phyloP scores from a whole-genome alignment of 1,139 yeast genomes.

The Sugiyamaella paludigena region DNA sequence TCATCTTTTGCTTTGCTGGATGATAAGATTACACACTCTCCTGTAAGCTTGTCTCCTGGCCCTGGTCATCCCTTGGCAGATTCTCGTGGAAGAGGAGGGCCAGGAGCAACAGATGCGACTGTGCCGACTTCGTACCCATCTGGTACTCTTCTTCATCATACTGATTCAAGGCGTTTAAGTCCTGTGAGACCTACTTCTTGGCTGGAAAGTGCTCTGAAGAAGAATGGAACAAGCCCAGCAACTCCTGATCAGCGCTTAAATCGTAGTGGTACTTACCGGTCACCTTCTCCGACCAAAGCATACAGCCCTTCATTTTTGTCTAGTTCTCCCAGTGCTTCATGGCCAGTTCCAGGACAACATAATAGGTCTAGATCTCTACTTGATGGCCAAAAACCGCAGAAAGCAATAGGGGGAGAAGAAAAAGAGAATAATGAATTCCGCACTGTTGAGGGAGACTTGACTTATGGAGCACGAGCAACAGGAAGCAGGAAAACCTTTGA shows the following conservation, averaged over 20 bases:
- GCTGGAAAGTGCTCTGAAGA: conserved; percentile 34
- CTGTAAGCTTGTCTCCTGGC: conserved; percentile 6
- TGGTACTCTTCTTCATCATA: neutral
- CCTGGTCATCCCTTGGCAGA: conserved; percentile 14
- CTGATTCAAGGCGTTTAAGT: conserved; percentile 30
- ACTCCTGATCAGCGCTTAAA: conserved; percentile 20
- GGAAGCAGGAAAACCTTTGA: too few relatives aligned
- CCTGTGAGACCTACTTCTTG: conserved; percentile 33
- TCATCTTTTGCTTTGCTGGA: too few relatives aligned
- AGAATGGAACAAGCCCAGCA: conserved; percentile 22
- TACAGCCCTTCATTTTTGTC: conserved; percentile 1
- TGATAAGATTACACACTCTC: neutral
- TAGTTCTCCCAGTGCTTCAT: conserved; percentile 8
- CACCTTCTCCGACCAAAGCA: conserved; percentile 18
- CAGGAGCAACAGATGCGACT: neutral
- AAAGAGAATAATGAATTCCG: too few relatives aligned
- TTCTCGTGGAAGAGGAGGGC: neutral
- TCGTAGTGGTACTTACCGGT: conserved; percentile 16
- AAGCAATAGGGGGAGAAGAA: too few relatives aligned
- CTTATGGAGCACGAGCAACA: too few relatives aligned
- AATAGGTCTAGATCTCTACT: conserved; percentile 1
- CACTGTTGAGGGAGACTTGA: too few relatives aligned
- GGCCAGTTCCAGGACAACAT: conserved; percentile 7
- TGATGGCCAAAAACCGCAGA: neutral
- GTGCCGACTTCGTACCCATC: too few relatives aligned